Conservation (phyloP, 345 rosid genomes). For the Sisymbrium irio region DNA sequence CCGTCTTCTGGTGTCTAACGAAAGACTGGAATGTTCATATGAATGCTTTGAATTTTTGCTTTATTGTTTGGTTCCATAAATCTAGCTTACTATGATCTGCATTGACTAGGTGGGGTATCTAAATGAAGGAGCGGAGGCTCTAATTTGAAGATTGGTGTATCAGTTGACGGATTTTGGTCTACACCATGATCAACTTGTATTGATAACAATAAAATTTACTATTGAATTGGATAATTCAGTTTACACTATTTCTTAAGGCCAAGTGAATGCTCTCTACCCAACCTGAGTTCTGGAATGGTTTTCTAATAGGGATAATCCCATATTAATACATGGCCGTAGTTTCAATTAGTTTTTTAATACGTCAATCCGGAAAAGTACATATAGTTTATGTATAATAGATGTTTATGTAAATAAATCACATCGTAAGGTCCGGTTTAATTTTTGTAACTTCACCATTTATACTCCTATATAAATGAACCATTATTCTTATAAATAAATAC, state of each 20-base stretch:
- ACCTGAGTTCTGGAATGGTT: too few species aligned
- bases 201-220: not conserved
- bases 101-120: slow-evolving; percentile 1
- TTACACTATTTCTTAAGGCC: not conserved
- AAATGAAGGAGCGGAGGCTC: slow-evolving; percentile 5
- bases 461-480: too few species aligned
- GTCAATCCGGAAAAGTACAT: too few species aligned
- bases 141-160: not conserved
- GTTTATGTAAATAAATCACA: too few species aligned
- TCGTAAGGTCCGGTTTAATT: too few species aligned
- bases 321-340: too few species aligned
- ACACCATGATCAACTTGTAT: not conserved
- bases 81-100: not conserved
- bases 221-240: not conserved
- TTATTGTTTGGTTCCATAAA: not conserved
- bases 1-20: not conserved
- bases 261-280: not conserved
- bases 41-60: not conserved
- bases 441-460: too few species aligned
- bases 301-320: too few species aligned
- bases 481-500: too few species aligned
- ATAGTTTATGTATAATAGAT: too few species aligned
- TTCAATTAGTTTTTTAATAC: too few species aligned
- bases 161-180: not conserved
- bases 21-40: not conserved